Evolutionary conservation across 1,284 basidiomycete species (phyloP).

Genomic region (Ceraceosorus guamensis): DNA sequence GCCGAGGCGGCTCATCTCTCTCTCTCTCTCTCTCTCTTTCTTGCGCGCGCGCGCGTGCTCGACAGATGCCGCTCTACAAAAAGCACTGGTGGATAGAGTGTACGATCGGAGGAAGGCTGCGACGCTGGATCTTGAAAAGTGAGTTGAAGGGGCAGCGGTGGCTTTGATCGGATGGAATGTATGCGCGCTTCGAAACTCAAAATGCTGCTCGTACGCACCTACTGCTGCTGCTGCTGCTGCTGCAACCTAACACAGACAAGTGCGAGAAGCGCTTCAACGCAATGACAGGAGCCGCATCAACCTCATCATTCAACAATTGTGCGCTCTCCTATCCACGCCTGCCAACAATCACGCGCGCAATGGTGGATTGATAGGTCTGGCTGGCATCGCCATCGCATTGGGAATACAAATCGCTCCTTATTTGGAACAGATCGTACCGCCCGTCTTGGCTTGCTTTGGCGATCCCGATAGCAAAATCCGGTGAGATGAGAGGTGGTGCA

Average conservation of each 20-base stretch:
- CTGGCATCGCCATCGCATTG: slow-evolving; percentile 89
- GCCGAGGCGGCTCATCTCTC: no score
- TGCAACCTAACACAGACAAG: slow-evolving; percentile 56
- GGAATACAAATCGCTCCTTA: slow-evolving; percentile 87
- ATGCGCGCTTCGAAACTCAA: neutral
- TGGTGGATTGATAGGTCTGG: slow-evolving; percentile 91
- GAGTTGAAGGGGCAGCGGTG: slow-evolving; percentile 22
- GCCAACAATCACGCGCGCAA: slow-evolving; percentile 67
- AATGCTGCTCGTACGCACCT: neutral
- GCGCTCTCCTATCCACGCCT: slow-evolving; percentile 54
- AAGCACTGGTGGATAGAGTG: slow-evolving; percentile 45
- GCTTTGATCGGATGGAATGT: neutral
- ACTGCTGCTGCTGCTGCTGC: neutral
- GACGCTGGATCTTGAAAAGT: slow-evolving; percentile 92
- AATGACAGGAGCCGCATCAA: slow-evolving; percentile 74
- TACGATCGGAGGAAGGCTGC: slow-evolving; percentile 94
- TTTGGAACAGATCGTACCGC: slow-evolving; percentile 83
- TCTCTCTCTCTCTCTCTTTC: no score
- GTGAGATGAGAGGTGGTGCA: neutral
- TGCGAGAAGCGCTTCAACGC: slow-evolving; percentile 74
- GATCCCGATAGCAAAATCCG: slow-evolving; percentile 91
- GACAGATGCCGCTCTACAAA: slow-evolving; percentile 29
- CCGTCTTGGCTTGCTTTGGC: slow-evolving; percentile 84
- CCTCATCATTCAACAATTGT: slow-evolving; percentile 86
- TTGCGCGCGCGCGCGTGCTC: no score